A percentile compares a stretch with the other conserved stretches of the same genome.
Conservation (phyloP, 2,329 filamentous ascomycete species). For the Neoarthrinium moseri region DNA sequence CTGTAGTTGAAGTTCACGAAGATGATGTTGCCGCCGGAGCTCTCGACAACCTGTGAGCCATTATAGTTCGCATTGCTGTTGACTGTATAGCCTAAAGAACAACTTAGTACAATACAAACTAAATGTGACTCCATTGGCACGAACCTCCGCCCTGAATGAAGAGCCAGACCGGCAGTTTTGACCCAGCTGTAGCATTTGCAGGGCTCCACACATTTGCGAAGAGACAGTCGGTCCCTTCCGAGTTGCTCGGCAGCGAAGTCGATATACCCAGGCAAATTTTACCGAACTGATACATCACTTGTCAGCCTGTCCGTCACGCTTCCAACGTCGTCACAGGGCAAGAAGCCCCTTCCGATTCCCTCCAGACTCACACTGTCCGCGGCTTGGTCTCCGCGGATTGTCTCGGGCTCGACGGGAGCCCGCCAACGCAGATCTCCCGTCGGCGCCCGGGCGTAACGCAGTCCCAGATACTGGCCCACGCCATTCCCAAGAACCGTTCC, state of each 20-base stretch:
- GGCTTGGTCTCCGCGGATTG: constrained; percentile 29
- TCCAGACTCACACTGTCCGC: constrained; percentile 31
- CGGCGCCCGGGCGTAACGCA: constrained; percentile 53
- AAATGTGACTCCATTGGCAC: background rate
- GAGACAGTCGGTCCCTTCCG: constrained; percentile 40
- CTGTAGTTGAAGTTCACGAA: constrained; percentile 64
- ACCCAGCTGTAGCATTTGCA: constrained; percentile 32
- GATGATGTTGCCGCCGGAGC: constrained; percentile 45
- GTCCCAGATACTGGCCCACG: constrained; percentile 45
- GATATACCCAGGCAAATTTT: constrained; percentile 43
- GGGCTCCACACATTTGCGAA: constrained; percentile 45
- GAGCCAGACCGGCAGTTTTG: constrained; percentile 52
- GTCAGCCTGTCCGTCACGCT: constrained; percentile 4
- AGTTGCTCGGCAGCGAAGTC: constrained; percentile 24
- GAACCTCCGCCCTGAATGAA: constrained; percentile 41
- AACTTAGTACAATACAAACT: background rate
- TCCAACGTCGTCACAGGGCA: background rate
- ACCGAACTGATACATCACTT: constrained; percentile 36
- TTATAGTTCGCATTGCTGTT: constrained; percentile 53
- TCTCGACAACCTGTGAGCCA: constrained; percentile 43
- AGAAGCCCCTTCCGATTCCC: background rate
- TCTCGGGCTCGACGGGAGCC: constrained; percentile 43
- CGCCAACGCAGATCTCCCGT: constrained; percentile 48
- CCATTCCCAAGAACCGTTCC: constrained; percentile 35
- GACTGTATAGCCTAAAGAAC: constrained; percentile 37